These are phyloP conservation scores for Pleurotus ostreatus DNA, from an alignment of 768 basidiomycete species.

Conservation along the genomic window DNA sequence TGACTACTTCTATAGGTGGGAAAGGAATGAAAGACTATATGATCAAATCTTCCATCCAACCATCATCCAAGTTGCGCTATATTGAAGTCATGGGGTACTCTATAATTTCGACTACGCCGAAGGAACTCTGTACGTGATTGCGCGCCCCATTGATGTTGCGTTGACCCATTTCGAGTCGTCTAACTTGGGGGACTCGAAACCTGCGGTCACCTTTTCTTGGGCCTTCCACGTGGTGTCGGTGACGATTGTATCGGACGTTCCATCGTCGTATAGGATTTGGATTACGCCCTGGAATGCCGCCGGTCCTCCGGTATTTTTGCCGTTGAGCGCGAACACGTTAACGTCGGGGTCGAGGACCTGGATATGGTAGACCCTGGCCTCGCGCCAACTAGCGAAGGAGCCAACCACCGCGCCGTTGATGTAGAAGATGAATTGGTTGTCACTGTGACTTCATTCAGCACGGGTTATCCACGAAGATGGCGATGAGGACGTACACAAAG, in stretches of 20 bases:
- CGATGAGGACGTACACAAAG: conserved; percentile 31
- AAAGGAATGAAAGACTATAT: no score
- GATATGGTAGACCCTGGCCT: conserved; percentile 25
- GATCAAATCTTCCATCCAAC: no score
- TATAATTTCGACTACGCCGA: no score
- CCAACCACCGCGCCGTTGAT: neutral
- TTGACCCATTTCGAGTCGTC: conserved; percentile 26
- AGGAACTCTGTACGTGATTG: neutral
- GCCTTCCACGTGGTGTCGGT: conserved; percentile 27
- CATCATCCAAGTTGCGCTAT: no score
- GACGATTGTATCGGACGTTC: conserved; percentile 23
- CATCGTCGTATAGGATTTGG: conserved; percentile 25
- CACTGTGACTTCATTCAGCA: conserved; percentile 6
- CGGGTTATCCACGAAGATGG: conserved; percentile 23
- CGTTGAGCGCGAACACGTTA: conserved; percentile 30
- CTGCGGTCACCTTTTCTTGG: conserved; percentile 15
- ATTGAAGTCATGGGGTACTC: no score
- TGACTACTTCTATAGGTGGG: no score
- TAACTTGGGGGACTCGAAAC: conserved; percentile 24
- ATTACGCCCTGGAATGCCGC: conserved; percentile 26
- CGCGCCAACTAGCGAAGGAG: neutral
- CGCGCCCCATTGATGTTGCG: conserved; percentile 15
- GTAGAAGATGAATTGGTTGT: conserved; percentile 21
- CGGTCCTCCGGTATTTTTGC: conserved; percentile 17
- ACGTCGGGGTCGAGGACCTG: conserved; percentile 16